Evolutionary conservation across 2,329 filamentous ascomycete genomes (phyloP), one percentile per base, ranked within the genome.

Genomic region (Monosporascus sp.): DNA sequence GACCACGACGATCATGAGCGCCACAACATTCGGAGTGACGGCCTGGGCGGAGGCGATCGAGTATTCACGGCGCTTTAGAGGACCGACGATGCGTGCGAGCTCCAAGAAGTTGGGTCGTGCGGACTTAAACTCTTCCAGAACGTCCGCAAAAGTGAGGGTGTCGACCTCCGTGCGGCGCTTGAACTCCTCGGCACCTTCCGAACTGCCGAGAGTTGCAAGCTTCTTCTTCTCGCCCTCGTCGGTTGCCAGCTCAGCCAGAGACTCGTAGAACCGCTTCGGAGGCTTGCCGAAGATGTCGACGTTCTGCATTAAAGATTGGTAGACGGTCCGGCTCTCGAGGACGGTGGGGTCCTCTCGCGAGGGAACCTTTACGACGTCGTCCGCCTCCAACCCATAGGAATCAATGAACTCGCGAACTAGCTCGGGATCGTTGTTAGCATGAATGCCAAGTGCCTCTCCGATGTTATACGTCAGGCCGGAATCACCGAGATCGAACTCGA

Each of bases 1-100:
- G 65, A 99, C 94, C 4, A 94, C 95, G 56, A 99, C 94, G 66
- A 99, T 95, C 85, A 97, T 94, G 59, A 99, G 84, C 8, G 92
- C 83, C 54, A 99, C 91, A n/a, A 83, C 86, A 67, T 78, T 92
- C 20, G 94, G 92, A 1, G 90, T 92, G 41, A 97, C 93, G 64
- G 93, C 90, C 75, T 99, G 94, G 52, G 91, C 94, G 3, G 94
- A 97, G 20, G 94, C 94, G 62, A 99, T 97, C n/a, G 90, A 96
- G 81, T 99, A 99, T 74, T 99, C 94, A 65, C 94, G 85, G 56
- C 94, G 89, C 82, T 99, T 99, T 77, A 96, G 86, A 14, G 94
- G 93, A 60, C 80, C 83, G 60, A 99, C 88, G 57, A 99, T 90
- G 65, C 86, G 87, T 58, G 89, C 82, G 53, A 99, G 87, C 63